Base-by-base conservation (phyloP, 371 early-diverging fungal genomes). In the Mortierella sp. region DNA sequence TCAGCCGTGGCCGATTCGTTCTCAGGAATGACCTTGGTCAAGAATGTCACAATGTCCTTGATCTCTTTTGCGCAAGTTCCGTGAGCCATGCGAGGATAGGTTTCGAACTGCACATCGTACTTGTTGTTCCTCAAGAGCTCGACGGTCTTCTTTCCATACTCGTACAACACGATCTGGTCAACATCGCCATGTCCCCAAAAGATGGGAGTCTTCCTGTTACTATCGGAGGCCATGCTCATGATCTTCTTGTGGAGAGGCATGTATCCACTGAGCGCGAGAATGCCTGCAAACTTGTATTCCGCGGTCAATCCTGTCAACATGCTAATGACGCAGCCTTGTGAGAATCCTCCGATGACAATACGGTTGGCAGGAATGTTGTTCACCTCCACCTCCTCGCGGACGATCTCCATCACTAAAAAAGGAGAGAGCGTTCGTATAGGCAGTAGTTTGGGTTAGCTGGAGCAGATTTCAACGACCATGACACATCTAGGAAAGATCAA, bases 311-410 rank as follows among this genome's bases (percentile, higher is more conserved):
- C 90, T n/a, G 87, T 81, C 67, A 92, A 66, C 57, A 96, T 78
- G 19, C 94, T 71, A 81, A 95, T 81, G n/a, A 90, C 96, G 54
- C 89, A 84, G 0, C 90, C 98, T 84, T 98, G 98, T 25, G 96
- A 95, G 81, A 98, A 98, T 0, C 98, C 98, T 45, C 96, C 97
- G 22, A 98, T 60, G 31, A 96, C 89, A 52, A 98, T 97, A 17
- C 96, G 84, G 47, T 91, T 83, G 17, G 94, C 80, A 0, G 94
- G 88, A 56, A 96, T 95, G 17, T 95, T 94, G 1, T 79, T 47
- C 31, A 63, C 67, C 43, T 91, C 91, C 10, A 95, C 82, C 78
- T 98, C 97, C 13, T 86, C 76, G 3, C 87, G 84, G 29, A 98
- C 84, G 49, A 96, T 77, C 39, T 83, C 64, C 69, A 86, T 87